These are phyloP conservation scores for Ustilago curta DNA, from an alignment of 1,284 basidiomycete genomes.

Conservation along the genomic window DNA sequence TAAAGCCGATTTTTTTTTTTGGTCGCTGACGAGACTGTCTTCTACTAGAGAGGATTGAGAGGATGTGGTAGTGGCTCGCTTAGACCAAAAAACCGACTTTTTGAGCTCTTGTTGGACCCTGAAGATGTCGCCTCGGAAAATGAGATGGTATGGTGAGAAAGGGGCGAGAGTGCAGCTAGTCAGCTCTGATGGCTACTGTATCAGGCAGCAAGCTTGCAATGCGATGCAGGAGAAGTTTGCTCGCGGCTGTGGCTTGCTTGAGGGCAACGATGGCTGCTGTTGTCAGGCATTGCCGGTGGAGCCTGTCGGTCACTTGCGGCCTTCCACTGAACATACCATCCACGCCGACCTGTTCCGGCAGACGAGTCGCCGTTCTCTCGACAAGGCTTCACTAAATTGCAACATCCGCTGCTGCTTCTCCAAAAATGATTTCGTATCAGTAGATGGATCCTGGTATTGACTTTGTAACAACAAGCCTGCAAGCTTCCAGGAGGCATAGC, in stretches of 20 bases:
- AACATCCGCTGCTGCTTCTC: too few relatives aligned
- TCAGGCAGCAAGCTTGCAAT: too few relatives aligned
- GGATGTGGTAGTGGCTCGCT: not conserved
- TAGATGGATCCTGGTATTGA: too few relatives aligned
- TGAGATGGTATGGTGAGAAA: not conserved
- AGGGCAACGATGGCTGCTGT: too few relatives aligned
- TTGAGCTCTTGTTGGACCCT: conserved; percentile 9
- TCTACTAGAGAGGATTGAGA: too few relatives aligned
- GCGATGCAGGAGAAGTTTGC: too few relatives aligned
- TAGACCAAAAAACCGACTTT: not conserved
- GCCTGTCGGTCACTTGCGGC: conserved; percentile 9
- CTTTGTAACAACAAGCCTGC: too few relatives aligned
- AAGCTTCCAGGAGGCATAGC: too few relatives aligned
- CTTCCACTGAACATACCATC: not conserved
- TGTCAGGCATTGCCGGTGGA: conserved; percentile 1
- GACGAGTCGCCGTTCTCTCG: not conserved
- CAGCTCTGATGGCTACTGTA: too few relatives aligned
- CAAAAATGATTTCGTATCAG: too few relatives aligned
- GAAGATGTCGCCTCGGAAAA: not conserved
- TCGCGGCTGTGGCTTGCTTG: too few relatives aligned
- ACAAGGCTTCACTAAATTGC: too few relatives aligned
- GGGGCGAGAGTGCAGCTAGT: not conserved
- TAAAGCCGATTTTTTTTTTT: conserved; percentile 7
- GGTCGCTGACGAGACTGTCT: not conserved
- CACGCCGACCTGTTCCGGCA: conserved; percentile 7